Evolutionary conservation across 1,284 basidiomycete genomes (phyloP).

Genomic region (Coniophora puteana): DNA sequence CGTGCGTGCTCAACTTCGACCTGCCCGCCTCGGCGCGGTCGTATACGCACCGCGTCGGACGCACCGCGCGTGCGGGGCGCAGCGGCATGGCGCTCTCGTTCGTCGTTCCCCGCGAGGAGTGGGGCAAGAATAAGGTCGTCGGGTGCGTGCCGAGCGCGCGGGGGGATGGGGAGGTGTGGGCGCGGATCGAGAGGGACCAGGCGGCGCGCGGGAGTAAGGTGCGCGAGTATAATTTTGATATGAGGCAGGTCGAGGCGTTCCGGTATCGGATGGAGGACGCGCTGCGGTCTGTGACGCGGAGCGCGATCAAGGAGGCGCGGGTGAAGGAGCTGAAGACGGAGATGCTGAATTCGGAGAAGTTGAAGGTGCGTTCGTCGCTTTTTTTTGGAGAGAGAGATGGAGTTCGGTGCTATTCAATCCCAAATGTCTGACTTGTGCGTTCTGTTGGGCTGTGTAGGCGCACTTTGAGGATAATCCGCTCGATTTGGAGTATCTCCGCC

Average conservation of each 20-base stretch:
- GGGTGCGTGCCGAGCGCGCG: conserved; percentile 65
- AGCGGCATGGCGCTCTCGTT: conserved; percentile 93
- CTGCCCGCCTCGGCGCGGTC: conserved; percentile 85
- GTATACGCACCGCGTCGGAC: conserved; percentile 95
- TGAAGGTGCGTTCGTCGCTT: conserved; percentile 66
- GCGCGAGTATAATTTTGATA: conserved; percentile 91
- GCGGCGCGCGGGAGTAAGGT: conserved; percentile 72
- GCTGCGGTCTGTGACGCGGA: conserved; percentile 82
- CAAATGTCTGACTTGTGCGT: background rate
- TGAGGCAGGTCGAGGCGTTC: conserved; percentile 97
- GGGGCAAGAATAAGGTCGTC: conserved; percentile 76
- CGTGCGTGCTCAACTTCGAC: conserved; percentile 99
- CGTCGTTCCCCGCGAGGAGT: conserved; percentile 73
- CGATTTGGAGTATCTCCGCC: conserved; percentile 89
- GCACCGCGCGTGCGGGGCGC: conserved; percentile 93
- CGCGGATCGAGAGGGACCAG: conserved; percentile 77
- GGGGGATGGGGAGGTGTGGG: conserved; percentile 65
- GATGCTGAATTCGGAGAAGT: conserved; percentile 91
- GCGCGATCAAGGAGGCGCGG: conserved; percentile 86
- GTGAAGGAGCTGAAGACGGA: conserved; percentile 94
- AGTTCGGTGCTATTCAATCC: too few species aligned
- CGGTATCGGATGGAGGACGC: conserved; percentile 98
- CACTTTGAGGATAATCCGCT: conserved; percentile 98
- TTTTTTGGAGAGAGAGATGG: too few species aligned
- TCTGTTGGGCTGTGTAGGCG: conserved; percentile 50